These are phyloP conservation scores for Lithohypha guttulata DNA, from an alignment of 2,329 filamentous ascomycete species.

Conservation along the genomic window DNA sequence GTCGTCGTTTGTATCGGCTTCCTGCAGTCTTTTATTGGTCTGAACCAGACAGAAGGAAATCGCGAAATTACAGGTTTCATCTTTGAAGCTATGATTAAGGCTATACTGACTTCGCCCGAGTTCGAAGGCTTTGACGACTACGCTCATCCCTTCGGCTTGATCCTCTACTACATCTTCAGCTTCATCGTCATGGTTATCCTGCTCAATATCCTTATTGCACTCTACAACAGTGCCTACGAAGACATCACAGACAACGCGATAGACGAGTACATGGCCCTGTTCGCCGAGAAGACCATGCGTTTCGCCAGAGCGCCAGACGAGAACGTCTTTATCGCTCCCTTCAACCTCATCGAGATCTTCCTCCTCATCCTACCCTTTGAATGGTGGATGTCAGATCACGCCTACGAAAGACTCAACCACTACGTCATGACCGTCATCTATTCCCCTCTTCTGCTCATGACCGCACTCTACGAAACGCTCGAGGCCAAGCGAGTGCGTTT, in stretches of 20 bases:
- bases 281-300: constrained; percentile 88
- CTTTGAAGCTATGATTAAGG: constrained; percentile 61
- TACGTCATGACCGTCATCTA: constrained; percentile 79
- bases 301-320: constrained; percentile 95
- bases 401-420: constrained; percentile 77
- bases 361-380: constrained; percentile 70
- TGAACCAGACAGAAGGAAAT: constrained; percentile 72
- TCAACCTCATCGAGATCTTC: constrained; percentile 87
- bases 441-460: constrained; percentile 67
- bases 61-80: constrained; percentile 36
- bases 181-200: constrained; percentile 94
- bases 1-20: constrained; percentile 68
- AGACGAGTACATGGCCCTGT: constrained; percentile 90
- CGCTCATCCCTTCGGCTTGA: constrained; percentile 81
- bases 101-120: constrained; percentile 82
- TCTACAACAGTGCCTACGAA: constrained; percentile 94
- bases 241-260: constrained; percentile 87
- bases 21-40: constrained; percentile 71
- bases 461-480: constrained; percentile 59
- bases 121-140: constrained; percentile 85
- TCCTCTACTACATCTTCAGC: constrained; percentile 95
- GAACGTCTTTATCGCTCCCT: constrained; percentile 93
- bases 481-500: constrained; percentile 55
- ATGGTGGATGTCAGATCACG: constrained; percentile 76
- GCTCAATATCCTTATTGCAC: constrained; percentile 89